Conservation (phyloP, 2,329 filamentous ascomycete genomes). For the Colletotrichum euphorbiae region DNA sequence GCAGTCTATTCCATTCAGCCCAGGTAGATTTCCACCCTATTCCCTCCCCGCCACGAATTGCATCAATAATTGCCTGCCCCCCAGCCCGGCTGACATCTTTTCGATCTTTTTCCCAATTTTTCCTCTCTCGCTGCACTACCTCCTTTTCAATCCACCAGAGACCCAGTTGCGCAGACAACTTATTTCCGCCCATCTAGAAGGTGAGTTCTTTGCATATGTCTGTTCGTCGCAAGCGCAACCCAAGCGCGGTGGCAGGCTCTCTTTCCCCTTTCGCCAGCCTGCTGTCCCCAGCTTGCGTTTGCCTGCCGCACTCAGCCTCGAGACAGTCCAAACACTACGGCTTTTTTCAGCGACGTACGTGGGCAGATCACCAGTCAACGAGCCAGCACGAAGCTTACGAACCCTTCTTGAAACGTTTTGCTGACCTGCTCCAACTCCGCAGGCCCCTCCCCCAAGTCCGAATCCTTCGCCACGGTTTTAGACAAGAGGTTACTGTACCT, state of each 20-base stretch:
- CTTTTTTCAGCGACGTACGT: neutral
- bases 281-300: neutral
- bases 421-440: conserved; percentile 23
- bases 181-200: conserved; percentile 7
- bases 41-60: conserved; percentile 36
- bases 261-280: neutral
- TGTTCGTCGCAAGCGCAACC: neutral
- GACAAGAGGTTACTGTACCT: conserved; percentile 26
- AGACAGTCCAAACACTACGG: neutral
- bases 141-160: conserved; percentile 32
- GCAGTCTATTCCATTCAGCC: conserved; percentile 28
- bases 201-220: conserved; percentile 15
- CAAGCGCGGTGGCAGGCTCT: neutral
- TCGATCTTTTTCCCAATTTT: conserved; percentile 17
- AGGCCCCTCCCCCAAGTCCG: conserved; percentile 21
- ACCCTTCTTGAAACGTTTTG: neutral
- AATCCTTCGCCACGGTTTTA: conserved; percentile 22
- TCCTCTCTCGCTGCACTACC: conserved; percentile 5
- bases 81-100: conserved; percentile 18
- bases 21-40: conserved; percentile 37
- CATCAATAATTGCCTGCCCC: conserved; percentile 37
- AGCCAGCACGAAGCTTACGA: neutral
- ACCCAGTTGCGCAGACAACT: conserved; percentile 33
- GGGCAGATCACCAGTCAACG: neutral
- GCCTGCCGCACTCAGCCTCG: neutral